Conservation (phyloP, 805 yeast genomes). For the Candida ulmi region DNA sequence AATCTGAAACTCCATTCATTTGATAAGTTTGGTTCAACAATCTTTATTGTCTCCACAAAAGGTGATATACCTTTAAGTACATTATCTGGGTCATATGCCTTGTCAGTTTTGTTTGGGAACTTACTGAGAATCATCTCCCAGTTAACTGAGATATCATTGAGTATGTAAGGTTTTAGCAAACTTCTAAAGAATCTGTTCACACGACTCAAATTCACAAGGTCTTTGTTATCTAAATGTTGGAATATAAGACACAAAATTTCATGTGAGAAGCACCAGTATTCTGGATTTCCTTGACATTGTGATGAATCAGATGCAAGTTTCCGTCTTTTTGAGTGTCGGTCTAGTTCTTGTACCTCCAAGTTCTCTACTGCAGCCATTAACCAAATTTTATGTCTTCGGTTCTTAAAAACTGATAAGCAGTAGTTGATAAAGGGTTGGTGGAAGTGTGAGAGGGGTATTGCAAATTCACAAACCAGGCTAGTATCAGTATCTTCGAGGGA, state of each 20-base stretch:
- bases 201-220: not conserved
- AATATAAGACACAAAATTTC: not conserved
- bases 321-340: not conserved
- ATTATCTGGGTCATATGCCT: not conserved
- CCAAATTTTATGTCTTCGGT: no score
- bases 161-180: not conserved
- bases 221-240: not conserved
- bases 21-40: constrained; percentile 24
- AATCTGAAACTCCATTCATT: constrained; percentile 32
- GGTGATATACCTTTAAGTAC: not conserved
- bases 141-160: not conserved
- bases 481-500: no score
- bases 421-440: no score
- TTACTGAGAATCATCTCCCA: not conserved
- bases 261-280: not conserved
- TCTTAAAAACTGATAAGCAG: no score
- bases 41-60: constrained; percentile 21
- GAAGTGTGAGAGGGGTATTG: no score
- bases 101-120: not conserved
- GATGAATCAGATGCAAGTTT: not conserved
- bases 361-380: no score
- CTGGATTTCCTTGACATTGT: not conserved
- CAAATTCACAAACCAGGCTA: no score
- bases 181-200: not conserved
- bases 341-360: not conserved